Base-by-base conservation (phyloP, 768 basidiomycete species). In the Podaxis sp. region DNA sequence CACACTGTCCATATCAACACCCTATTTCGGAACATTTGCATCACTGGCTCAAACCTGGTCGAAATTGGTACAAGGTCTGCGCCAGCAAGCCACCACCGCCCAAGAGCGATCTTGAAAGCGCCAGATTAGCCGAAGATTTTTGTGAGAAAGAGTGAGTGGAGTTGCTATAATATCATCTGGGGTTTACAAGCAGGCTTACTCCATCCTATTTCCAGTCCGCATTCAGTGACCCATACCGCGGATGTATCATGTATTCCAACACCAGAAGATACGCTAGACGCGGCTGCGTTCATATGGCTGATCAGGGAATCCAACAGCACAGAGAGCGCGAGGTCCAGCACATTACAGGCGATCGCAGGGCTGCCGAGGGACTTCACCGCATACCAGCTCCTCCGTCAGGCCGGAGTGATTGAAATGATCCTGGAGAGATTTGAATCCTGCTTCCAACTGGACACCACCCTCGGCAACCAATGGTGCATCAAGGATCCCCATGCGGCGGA, bases 1-100 rank as follows among this genome's bases (percentile, higher is more conserved):
- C 77, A 3, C 69, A 74, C 27, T 79, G 76, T 55, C 77, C 77
- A 2, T 78, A 76, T 57, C 73, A 76, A 48, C 76, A 78, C 62
- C 75, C 77, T 6, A 69, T 78, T 36, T 73, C 76, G 13, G 73
- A 72, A 25, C 70, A 74, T 37, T 61, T 79, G 2, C 72, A 72
- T 44, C 59, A 40, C 32, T 70, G 66, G 66, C 38, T 64, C 14
- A 40, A 32, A 46, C 46, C 25, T 38, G 35, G 21, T 35, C 36
- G 52, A 60, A 18, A 25, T 53, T 37, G 27, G 32, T 25, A 27
- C 23, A 60, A 28, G 9, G 10, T 23, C 14, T 28, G 37, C 11
- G 16, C 47, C 25, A 16, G 35, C 16, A 58, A 38, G 37, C 36
- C 44, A 9, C 18, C 18, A 3, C 18, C 32, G 1, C 10, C 13